Evolutionary conservation across 164 flowering plant species (phyloP).

Genomic region (Annona squamosa): DNA sequence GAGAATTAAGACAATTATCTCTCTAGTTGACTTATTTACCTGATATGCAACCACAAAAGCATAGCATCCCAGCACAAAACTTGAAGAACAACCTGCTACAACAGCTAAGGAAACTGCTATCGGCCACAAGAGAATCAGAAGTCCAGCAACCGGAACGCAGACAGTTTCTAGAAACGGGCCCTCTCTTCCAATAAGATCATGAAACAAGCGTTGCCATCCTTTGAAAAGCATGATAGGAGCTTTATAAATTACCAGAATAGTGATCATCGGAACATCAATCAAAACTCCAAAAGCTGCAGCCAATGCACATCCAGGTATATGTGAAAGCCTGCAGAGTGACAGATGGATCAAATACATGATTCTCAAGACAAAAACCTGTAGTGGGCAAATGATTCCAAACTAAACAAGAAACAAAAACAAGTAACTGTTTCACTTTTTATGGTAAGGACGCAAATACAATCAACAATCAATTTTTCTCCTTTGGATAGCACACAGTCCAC

Average conservation of each 20-base stretch:
- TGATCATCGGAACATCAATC: conserved; percentile 29
- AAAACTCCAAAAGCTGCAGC: conserved; percentile 24
- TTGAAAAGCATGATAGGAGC: conserved; percentile 32
- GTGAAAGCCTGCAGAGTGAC: conserved; percentile 22
- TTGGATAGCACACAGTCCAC: no score
- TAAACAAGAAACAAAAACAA: neutral
- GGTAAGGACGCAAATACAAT: no score
- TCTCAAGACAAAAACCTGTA: neutral
- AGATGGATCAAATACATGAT: neutral
- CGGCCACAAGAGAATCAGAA: conserved; percentile 35
- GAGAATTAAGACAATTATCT: neutral
- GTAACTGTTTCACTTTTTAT: no score
- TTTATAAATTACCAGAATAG: conserved; percentile 26
- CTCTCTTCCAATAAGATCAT: conserved; percentile 36
- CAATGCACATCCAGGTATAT: conserved; percentile 32
- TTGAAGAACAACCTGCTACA: conserved; percentile 21
- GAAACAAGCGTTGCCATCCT: conserved; percentile 30
- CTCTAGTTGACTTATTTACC: conserved; percentile 16
- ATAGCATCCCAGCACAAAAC: conserved; percentile 28
- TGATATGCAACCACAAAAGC: conserved; percentile 35
- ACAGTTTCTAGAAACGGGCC: conserved; percentile 37
- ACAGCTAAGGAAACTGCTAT: conserved; percentile 19
- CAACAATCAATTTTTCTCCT: no score
- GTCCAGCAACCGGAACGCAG: conserved; percentile 42
- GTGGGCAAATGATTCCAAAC: neutral